A percentile compares a stretch with the other conserved stretches of the same genome.
phyloP scores from a whole-genome alignment of 2,329 filamentous ascomycete species.

The Rhynchosporium agropyri region DNA sequence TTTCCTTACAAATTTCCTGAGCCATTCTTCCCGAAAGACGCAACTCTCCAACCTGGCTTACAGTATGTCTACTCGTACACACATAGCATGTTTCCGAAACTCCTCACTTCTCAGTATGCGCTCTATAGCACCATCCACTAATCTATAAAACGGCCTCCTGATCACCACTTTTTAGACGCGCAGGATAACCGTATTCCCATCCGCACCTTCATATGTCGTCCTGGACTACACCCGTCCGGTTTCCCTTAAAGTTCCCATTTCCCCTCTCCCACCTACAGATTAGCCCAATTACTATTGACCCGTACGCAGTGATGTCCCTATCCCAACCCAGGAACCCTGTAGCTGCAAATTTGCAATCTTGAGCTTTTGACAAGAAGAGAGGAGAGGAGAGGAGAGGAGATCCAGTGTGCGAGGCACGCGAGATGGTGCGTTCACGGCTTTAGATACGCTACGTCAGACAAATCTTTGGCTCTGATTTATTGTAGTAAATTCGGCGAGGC shows the following conservation, averaged over 20 bases:
- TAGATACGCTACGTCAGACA: constrained; percentile 39
- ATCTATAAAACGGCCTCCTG: too few relatives aligned
- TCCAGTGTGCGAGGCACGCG: constrained; percentile 45
- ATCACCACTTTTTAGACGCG: constrained; percentile 25
- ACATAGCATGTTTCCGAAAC: constrained; percentile 24
- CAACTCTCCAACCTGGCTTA: too few relatives aligned
- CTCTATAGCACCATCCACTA: constrained; percentile 25
- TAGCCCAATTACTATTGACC: constrained; percentile 12
- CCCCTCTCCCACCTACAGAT: constrained; percentile 23
- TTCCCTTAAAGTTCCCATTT: constrained; percentile 25
- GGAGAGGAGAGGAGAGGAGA: constrained; percentile 43
- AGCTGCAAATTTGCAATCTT: constrained; percentile 32
- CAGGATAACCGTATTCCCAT: constrained; percentile 24
- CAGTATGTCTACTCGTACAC: not conserved
- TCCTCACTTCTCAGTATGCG: constrained; percentile 24
- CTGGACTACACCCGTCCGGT: constrained; percentile 27
- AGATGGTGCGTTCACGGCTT: constrained; percentile 44
- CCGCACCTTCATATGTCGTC: constrained; percentile 26
- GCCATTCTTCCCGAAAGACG: too few relatives aligned
- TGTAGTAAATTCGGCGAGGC: constrained; percentile 8
- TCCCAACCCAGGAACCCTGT: constrained; percentile 28
- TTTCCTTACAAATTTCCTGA: too few relatives aligned
- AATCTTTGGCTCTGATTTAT: constrained; percentile 26
- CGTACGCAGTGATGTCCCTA: not conserved
- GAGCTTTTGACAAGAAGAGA: constrained; percentile 46